These are phyloP conservation scores for Candida pseudocylindracea DNA, from an alignment of 1,139 yeast species.

Conservation along the genomic window DNA sequence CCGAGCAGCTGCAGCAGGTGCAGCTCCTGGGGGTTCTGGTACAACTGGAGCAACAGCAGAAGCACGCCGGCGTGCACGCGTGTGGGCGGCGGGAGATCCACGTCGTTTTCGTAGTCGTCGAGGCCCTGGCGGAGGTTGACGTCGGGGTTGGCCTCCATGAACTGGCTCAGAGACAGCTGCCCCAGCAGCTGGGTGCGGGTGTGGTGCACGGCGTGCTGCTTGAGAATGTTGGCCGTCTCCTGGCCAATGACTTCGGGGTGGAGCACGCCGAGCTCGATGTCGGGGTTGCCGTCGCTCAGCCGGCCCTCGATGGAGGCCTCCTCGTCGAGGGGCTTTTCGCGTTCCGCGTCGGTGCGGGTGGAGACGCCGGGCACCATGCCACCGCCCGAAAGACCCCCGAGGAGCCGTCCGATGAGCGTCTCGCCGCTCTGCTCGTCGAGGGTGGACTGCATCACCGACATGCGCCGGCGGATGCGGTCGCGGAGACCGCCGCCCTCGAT, in stretches of 20 bases:
- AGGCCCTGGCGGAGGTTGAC: background rate
- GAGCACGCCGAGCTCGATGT: slow-evolving; percentile 12
- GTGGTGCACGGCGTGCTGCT: too few species aligned
- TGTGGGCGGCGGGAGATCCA: slow-evolving; percentile 41
- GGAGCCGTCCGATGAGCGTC: too few species aligned
- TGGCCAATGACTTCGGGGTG: too few species aligned
- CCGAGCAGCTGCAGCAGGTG: background rate
- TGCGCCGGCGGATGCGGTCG: too few species aligned
- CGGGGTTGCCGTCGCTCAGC: background rate
- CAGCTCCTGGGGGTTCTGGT: slow-evolving; percentile 19
- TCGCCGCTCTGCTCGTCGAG: too few species aligned
- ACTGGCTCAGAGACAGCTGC: too few species aligned
- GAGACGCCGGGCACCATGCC: slow-evolving; percentile 22
- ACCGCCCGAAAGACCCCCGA: slow-evolving; percentile 10
- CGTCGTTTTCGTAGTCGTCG: slow-evolving; percentile 8
- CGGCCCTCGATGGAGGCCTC: background rate
- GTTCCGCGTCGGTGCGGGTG: slow-evolving; percentile 4
- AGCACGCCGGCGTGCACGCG: slow-evolving; percentile 68
- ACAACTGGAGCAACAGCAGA: slow-evolving; percentile 49
- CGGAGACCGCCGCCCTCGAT: too few species aligned
- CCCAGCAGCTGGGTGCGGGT: too few species aligned
- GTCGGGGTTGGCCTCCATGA: too few species aligned
- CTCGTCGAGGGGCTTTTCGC: background rate
- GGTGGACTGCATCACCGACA: too few species aligned
- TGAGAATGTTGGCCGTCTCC: too few species aligned